Conservation (phyloP, 176 grass and related monocot genomes). For the Oryza nivara region DNA sequence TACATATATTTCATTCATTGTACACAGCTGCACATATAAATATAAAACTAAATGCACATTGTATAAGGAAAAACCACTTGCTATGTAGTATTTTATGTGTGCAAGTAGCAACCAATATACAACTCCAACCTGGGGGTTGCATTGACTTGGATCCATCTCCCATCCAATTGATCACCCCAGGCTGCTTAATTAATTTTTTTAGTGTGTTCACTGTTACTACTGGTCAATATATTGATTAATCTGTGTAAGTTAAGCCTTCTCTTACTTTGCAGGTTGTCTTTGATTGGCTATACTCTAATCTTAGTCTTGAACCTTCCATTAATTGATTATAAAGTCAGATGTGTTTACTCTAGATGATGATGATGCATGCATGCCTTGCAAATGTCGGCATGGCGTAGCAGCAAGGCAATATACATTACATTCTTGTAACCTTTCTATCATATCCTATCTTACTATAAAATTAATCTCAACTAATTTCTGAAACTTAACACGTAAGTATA, state of each 20-base stretch:
- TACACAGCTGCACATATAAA: not conserved
- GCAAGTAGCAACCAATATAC: not conserved
- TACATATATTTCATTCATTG: not conserved
- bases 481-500: too few relatives aligned
- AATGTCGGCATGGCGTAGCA: slow-evolving; percentile 28
- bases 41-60: slow-evolving; percentile 2
- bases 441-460: too few relatives aligned
- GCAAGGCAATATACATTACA: not conserved
- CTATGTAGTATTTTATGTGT: not conserved
- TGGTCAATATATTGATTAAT: not conserved
- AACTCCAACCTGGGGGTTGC: slow-evolving; percentile 26
- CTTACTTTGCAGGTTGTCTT: not conserved
- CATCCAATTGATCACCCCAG: slow-evolving; percentile 16
- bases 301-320: slow-evolving; percentile 16
- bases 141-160: slow-evolving; percentile 34
- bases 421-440: too few relatives aligned
- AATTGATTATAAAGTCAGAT: slow-evolving; percentile 37
- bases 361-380: slow-evolving; percentile 28
- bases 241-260: slow-evolving; percentile 1
- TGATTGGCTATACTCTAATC: slow-evolving; percentile 23
- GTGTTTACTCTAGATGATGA: not conserved
- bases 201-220: not conserved
- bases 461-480: too few relatives aligned
- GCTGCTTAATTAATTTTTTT: slow-evolving; percentile 23
- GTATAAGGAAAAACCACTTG: slow-evolving; percentile 23